Conservation (phyloP, 495 filamentous ascomycete species). For the Viridothelium virens region DNA sequence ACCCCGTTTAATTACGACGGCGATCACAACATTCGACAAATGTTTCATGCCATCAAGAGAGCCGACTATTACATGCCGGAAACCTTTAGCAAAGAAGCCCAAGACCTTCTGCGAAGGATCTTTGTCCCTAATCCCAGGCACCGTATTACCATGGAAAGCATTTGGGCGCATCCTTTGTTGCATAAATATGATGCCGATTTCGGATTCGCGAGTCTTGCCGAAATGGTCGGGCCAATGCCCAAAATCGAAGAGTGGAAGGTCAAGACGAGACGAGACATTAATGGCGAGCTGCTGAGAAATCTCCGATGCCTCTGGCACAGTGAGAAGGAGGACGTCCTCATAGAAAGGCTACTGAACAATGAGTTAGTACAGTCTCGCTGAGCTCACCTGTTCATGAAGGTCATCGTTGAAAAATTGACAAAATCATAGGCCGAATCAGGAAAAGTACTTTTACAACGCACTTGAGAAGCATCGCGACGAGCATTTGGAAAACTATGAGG, state of each 20-base stretch:
- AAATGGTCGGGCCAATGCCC: slow-evolving; percentile 47
- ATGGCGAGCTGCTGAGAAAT: slow-evolving; percentile 71
- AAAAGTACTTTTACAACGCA: slow-evolving; percentile 84
- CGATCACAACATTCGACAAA: slow-evolving; percentile 54
- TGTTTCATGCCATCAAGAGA: slow-evolving; percentile 59
- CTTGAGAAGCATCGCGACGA: slow-evolving; percentile 72
- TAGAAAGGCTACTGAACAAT: slow-evolving; percentile 53
- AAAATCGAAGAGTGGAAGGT: slow-evolving; percentile 48
- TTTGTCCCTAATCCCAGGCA: slow-evolving; percentile 63
- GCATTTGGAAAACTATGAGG: slow-evolving; percentile 73
- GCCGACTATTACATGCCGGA: slow-evolving; percentile 66
- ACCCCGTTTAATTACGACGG: slow-evolving; percentile 58
- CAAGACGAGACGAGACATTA: slow-evolving; percentile 52
- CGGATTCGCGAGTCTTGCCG: slow-evolving; percentile 27
- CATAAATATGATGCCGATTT: slow-evolving; percentile 58
- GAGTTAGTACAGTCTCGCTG: slow-evolving; percentile 49
- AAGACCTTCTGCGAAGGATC: slow-evolving; percentile 68
- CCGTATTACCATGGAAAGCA: slow-evolving; percentile 66
- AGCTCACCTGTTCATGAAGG: not conserved
- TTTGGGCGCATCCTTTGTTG: slow-evolving; percentile 78
- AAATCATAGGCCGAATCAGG: slow-evolving; percentile 61
- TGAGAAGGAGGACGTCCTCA: slow-evolving; percentile 61
- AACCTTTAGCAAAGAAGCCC: slow-evolving; percentile 60
- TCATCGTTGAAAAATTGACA: slow-evolving; percentile 13
- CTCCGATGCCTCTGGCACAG: slow-evolving; percentile 83